Base-by-base conservation (phyloP, 768 basidiomycete genomes). In the Crucibulum laeve region DNA sequence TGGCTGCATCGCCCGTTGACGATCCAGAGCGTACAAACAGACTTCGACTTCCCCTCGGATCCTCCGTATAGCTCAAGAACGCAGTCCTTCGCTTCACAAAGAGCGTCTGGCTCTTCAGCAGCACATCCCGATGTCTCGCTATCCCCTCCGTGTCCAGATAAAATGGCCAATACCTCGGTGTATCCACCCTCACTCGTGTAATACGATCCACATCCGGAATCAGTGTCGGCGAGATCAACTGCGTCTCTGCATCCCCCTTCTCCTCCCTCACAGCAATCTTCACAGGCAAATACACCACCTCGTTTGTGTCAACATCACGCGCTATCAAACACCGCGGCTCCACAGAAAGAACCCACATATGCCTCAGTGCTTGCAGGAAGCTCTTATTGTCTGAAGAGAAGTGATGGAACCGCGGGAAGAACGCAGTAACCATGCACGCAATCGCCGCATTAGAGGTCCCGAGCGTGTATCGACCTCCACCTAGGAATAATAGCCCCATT, bases 141-240 rank as follows among this genome's bases (percentile, higher is more conserved):
- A 83, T 74, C 32, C 79, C 68, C 30, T 80, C 74, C 15, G 87
- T 78, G 54, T 94, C 87, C 25, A 97, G 76, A 46, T 84, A 82
- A 64, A 94, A 87, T 0, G 93, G 87, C 90, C 91, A 96, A 61
- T 99, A 98, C 4, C 96, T 81, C 13, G 92, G 93, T 0, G 91
- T 96, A 55, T 97, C 93, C 18, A 94, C 84, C 36, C 86, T 74
- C 53, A 99, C 85, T 3, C 88, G 85, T 36, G 82, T 66, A 11
- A 98, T 71, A 45, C 77, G 81, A 57, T 88, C 82, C 49, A 97
- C 77, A 49, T 94, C 87, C 0, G 93, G 92, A 47, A 96, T 87
- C 3, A 98, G 75, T 0, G 95, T 95, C 0, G 96, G 96, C 0
- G 92, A 88, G 44, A 94, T 91, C 37, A 96, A 70, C 51, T 87